Percentiles rank a stretch among this genome's conserved stretches.
Evolutionary conservation across 345 rosid species (phyloP).

Genomic region (Lagerstroemia speciosa): DNA sequence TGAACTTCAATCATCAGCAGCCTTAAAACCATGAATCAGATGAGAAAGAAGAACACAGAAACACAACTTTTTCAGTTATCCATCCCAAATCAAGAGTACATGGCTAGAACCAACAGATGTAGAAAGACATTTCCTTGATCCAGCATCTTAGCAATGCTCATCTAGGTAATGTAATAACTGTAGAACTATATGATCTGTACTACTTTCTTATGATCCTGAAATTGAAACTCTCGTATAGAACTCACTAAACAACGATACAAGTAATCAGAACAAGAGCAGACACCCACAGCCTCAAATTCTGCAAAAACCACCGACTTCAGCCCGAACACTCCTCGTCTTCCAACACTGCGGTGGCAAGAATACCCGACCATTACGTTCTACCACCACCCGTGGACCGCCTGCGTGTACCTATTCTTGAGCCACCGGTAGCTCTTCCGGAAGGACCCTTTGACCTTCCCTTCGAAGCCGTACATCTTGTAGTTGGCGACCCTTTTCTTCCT

Average conservation of each 20-base stretch:
- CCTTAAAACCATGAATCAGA: not conserved
- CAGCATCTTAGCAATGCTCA: too few species aligned
- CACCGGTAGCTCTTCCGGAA: conserved; percentile 80
- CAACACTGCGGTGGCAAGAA: too few species aligned
- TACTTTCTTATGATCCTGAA: not conserved
- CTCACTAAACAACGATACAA: not conserved
- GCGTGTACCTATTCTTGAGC: conserved; percentile 72
- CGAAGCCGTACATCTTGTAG: conserved; percentile 77
- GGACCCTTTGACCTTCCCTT: conserved; percentile 83
- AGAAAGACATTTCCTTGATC: too few species aligned
- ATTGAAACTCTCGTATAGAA: not conserved
- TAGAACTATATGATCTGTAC: not conserved
- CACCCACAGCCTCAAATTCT: not conserved
- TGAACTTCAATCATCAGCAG: not conserved
- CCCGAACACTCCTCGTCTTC: not conserved
- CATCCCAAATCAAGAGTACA: too few species aligned
- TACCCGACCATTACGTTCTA: conserved; percentile 17
- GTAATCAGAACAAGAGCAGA: not conserved
- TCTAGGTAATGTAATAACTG: too few species aligned
- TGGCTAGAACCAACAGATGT: too few species aligned
- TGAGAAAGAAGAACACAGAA: not conserved
- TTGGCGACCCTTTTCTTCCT: conserved; percentile 95
- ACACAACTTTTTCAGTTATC: not conserved
- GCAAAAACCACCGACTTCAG: not conserved
- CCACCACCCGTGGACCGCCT: conserved; percentile 76